phyloP scores from a whole-genome alignment of 2,329 filamentous ascomycete genomes.

The Aspergillus clavatus region DNA sequence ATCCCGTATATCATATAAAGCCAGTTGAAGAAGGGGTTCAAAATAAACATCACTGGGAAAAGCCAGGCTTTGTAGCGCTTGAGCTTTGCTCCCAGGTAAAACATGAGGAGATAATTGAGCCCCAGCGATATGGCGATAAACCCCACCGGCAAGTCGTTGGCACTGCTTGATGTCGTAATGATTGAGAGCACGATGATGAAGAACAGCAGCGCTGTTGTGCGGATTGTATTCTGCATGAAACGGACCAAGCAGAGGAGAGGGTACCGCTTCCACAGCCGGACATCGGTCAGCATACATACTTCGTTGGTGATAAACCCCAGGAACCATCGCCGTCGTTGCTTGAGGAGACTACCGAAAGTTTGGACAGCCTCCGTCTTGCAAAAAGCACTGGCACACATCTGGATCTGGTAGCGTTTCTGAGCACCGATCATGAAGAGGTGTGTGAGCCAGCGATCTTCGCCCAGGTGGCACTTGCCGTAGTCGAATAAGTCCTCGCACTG shows the following conservation, averaged over 20 bases:
- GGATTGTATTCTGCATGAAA: slow-evolving; percentile 93
- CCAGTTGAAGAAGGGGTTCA: slow-evolving; percentile 98
- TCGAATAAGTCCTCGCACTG: slow-evolving; percentile 95
- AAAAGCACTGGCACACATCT: slow-evolving; percentile 95
- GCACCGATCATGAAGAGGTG: slow-evolving; percentile 99
- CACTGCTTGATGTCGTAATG: slow-evolving; percentile 72
- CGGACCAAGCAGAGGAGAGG: slow-evolving; percentile 79
- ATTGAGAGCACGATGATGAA: slow-evolving; percentile 89
- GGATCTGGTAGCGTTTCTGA: slow-evolving; percentile 87
- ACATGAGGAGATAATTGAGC: slow-evolving; percentile 90
- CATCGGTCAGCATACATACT: slow-evolving; percentile 95
- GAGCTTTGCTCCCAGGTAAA: slow-evolving; percentile 87
- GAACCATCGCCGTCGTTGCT: slow-evolving; percentile 95
- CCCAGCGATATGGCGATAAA: slow-evolving; percentile 92
- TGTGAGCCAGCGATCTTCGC: slow-evolving; percentile 94
- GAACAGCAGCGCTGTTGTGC: slow-evolving; percentile 88
- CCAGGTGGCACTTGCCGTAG: slow-evolving; percentile 90
- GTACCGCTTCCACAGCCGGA: slow-evolving; percentile 85
- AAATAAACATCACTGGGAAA: slow-evolving; percentile 89
- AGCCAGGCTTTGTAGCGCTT: slow-evolving; percentile 89
- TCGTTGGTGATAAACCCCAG: slow-evolving; percentile 97
- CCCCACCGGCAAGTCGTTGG: slow-evolving; percentile 77
- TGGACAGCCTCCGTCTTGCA: slow-evolving; percentile 98
- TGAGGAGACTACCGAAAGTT: slow-evolving; percentile 76
- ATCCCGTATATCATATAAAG: slow-evolving; percentile 97